These are phyloP conservation scores for Thraustotheca clavata DNA, from an alignment of 352 stramenopile genomes.

Conservation along the genomic window DNA sequence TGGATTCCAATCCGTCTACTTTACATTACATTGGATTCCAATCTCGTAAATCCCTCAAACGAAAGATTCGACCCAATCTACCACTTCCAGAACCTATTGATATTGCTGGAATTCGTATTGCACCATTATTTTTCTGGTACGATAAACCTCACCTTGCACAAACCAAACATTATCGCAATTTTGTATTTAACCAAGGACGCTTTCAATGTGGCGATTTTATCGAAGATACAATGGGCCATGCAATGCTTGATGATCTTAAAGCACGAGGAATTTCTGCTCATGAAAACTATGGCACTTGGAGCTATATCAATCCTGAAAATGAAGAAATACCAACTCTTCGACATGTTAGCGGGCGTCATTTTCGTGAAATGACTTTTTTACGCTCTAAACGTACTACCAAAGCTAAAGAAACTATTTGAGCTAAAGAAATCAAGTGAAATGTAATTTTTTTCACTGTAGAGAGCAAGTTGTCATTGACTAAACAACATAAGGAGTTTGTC, in stretches of 20 bases:
- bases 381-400: background rate
- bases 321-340: background rate
- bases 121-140: constrained; percentile 21
- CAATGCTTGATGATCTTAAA: constrained; percentile 13
- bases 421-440: too few species aligned
- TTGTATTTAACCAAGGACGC: constrained; percentile 11
- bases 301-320: background rate
- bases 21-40: constrained; percentile 19
- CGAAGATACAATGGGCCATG: constrained; percentile 15
- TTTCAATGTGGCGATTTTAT: constrained; percentile 17
- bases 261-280: background rate
- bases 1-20: background rate
- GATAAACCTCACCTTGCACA: constrained; percentile 16
- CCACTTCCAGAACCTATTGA: background rate
- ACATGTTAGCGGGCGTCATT: constrained; percentile 15
- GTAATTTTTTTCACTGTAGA: too few species aligned
- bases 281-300: constrained; percentile 11
- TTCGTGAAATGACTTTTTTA: constrained; percentile 3
- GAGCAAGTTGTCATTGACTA: too few species aligned
- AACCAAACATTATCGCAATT: constrained; percentile 13
- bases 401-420: too few species aligned
- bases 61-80: background rate
- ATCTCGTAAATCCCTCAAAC: constrained; percentile 8
- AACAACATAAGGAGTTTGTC: too few species aligned
- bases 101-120: background rate